phyloP scores from a whole-genome alignment of 176 grass and related monocot species.

The Thalia dealbata region DNA sequence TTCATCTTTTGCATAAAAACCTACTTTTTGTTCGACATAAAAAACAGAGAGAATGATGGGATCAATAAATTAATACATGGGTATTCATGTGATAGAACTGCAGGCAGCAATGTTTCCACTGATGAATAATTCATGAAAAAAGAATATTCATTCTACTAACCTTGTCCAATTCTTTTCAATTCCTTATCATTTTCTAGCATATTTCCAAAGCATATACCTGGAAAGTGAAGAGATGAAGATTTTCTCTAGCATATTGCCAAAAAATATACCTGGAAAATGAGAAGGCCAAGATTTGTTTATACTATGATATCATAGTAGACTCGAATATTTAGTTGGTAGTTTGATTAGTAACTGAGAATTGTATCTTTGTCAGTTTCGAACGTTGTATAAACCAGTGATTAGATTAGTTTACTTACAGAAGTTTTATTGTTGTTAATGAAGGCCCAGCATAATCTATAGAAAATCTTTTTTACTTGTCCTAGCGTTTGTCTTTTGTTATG shows the following conservation, averaged over 20 bases:
- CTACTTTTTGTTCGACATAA: too few relatives aligned
- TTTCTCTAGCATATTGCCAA: not conserved
- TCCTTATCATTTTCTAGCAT: too few relatives aligned
- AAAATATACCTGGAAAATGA: not conserved
- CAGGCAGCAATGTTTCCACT: too few relatives aligned
- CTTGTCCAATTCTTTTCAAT: too few relatives aligned
- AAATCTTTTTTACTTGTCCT: too few relatives aligned
- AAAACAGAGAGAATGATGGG: too few relatives aligned
- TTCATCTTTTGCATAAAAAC: too few relatives aligned
- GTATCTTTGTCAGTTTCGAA: not conserved
- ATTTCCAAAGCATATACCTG: not conserved
- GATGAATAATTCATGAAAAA: too few relatives aligned
- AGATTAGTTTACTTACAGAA: not conserved
- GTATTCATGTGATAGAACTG: too few relatives aligned
- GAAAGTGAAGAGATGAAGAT: not conserved
- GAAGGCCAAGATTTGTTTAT: not conserved
- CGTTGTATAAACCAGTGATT: not conserved
- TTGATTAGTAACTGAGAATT: not conserved
- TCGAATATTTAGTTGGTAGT: not conserved
- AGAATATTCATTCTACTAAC: too few relatives aligned
- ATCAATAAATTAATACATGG: too few relatives aligned
- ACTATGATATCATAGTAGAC: not conserved
- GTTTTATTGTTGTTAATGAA: not conserved
- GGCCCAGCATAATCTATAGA: too few relatives aligned
- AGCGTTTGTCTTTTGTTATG: not conserved